Conservation (phyloP, 352 stramenopile genomes). For the Pythium apleroticum region DNA sequence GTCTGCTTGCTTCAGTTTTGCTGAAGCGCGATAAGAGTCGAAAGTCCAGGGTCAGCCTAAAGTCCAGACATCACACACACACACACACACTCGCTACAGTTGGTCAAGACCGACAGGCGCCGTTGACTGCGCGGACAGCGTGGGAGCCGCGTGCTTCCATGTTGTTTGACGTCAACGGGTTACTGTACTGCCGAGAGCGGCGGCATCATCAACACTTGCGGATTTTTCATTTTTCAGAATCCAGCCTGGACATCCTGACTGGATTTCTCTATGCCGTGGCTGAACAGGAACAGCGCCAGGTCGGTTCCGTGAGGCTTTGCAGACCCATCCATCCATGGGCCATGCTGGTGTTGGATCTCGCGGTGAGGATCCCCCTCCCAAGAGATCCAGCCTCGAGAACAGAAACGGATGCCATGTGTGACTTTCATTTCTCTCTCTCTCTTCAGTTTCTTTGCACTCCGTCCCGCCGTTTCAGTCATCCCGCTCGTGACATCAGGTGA, state of each 20-base stretch:
- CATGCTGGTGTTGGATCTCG: background rate
- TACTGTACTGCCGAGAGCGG: background rate
- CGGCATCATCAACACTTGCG: conserved; percentile 1
- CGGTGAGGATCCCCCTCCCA: background rate
- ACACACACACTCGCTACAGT: background rate
- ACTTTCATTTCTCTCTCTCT: background rate
- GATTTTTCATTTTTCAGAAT: background rate
- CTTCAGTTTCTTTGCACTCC: background rate
- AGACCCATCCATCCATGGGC: background rate
- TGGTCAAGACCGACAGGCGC: background rate
- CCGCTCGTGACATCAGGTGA: background rate
- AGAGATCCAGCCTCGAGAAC: background rate
- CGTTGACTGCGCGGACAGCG: background rate
- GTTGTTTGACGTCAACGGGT: background rate
- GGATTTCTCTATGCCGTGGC: background rate
- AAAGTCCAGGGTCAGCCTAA: background rate
- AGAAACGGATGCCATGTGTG: conserved; percentile 1
- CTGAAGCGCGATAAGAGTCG: background rate
- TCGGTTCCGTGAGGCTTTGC: background rate
- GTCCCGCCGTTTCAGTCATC: background rate
- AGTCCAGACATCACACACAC: background rate
- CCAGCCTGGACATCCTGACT: background rate
- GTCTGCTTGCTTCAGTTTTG: conserved; percentile 5
- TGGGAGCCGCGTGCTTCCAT: background rate
- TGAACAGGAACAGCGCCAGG: background rate